Base-by-base conservation (phyloP, 2,329 filamentous ascomycete genomes). In the Alternaria sp. region DNA sequence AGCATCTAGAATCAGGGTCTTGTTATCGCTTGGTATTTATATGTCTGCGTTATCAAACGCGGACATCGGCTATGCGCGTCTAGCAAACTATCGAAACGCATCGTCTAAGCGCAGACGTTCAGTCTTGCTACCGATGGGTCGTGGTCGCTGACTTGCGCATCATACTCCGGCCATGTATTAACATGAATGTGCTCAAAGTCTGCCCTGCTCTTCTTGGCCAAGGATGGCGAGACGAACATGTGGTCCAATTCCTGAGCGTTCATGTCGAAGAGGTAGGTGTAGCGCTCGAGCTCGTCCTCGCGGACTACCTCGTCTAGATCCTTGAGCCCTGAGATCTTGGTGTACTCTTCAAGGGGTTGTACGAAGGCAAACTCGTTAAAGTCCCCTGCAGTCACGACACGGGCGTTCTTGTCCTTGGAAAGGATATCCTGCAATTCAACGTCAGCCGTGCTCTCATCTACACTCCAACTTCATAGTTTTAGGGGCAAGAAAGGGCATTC, bases 301-400 rank as follows among this genome's bases (percentile, higher is more conserved):
- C 81, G 81, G 5, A 82, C 85, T 0, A 86, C 87, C 6, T 86
- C 88, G 69, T 92, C 89, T 2, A 91, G 79, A 66, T 92, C 89
- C 32, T 83, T 68, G 49, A 92, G 81, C 3, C 86, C 84, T 0
- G 87, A 89, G 19, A 83, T 80, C 4, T 77, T 65, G 1, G 81
- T 72, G 66, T 92, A 91, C 2, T 80, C 80, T 63, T 83, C 75
- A 52, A 92, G 77, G 2, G 90, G 89, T 74, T 83, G 72, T 10
- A 88, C 89, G 65, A 89, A 89, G 6, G 85, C 75, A 74, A 91
- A 92, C 76, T 93, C 90, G 82, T 93, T 92, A 75, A 90, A 92
- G 79, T 93, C 90, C 25, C 90, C 90, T 0, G 87, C 86, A 3
- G 84, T 80, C 62, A 92, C 84, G 67, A 93, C 76, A 23, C 81